Evolutionary conservation across 306 rosid genomes (phyloP).

Genomic region (Trifolium pratense): DNA sequence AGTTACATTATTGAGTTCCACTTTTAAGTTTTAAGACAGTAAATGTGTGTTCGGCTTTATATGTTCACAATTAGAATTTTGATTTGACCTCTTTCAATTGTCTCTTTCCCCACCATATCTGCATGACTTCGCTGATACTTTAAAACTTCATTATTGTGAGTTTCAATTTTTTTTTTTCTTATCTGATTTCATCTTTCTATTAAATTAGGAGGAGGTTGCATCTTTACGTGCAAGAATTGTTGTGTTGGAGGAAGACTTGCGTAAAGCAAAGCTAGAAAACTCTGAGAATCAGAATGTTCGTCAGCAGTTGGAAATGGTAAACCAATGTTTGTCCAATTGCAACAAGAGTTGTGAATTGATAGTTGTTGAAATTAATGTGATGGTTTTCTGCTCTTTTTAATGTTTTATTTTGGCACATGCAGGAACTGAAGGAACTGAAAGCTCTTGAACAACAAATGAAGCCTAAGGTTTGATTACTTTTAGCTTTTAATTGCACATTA

Average conservation of each 20-base stretch:
- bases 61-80: too few species aligned
- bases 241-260: conserved; percentile 80
- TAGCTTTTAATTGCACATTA: conserved; percentile 26
- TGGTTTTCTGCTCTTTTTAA: conserved; percentile 39
- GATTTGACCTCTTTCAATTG: conserved; percentile 16
- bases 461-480: conserved; percentile 75
- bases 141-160: conserved; percentile 29
- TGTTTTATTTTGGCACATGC: conserved; percentile 48
- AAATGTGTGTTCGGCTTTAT: too few species aligned
- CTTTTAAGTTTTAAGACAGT: conserved; percentile 26
- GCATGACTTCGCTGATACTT: conserved; percentile 3
- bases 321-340: background rate
- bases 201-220: conserved; percentile 74
- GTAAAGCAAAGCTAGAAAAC: conserved; percentile 74
- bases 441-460: conserved; percentile 88
- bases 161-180: conserved; percentile 23
- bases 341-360: background rate
- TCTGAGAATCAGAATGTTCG: conserved; percentile 62
- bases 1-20: conserved; percentile 18
- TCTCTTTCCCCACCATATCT: background rate
- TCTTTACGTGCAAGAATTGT: conserved; percentile 73
- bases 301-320: conserved; percentile 80
- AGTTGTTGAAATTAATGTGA: conserved; percentile 3
- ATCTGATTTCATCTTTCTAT: conserved; percentile 37
- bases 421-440: conserved; percentile 86